Evolutionary conservation across 495 filamentous ascomycete genomes (phyloP), one percentile per base, ranked within the genome.

Genomic region (Hypoxylon lienhwacheense): DNA sequence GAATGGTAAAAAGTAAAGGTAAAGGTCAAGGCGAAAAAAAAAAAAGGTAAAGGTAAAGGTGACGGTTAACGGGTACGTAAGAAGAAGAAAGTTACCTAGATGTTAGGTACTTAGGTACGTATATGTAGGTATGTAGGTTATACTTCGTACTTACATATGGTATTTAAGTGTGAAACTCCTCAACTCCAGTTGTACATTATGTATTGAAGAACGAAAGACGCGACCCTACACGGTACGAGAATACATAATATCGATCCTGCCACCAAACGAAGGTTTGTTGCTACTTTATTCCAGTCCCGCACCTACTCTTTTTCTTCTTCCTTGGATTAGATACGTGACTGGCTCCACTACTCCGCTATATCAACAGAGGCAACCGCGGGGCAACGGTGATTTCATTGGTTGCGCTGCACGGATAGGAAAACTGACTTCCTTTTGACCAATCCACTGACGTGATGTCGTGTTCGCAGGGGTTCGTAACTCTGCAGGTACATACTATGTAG

Each of bases 301-400:
- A 64, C 46, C 32, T 45, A 17, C 53, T 61, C 43, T 35, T 59
- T 46, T 55, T n/a, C n/a, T 62, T 44, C 42, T 52, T 57, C 48
- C 48, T 25, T 31, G 31, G 28, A 52, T 25, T 31, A 24, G 28
- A 52, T 47, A 39, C 58, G 47, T 55, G 51, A 61, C 52, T 34
- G n/a, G 40, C 31, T 22, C 61, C 56, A 55, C 63, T 32, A 26
- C 32, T 56, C 52, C 47, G 60, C 60, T 63, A 64, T 16, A 47
- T 72, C 72, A 77, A 77, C 75, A 77, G 53, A 52, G 57, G 69
- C 72, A 75, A 78, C 75, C 46, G 65, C 71, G 58, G 66, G 61
- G 75, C 75, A 78, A 78, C 74, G 64, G 43, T 7, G 0, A 14
- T 47, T 50, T 66, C 47, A 77, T 78, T 78, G 76, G 75, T 29